These are phyloP conservation scores for Candida quercuum DNA, from an alignment of 805 yeast species.

Conservation along the genomic window DNA sequence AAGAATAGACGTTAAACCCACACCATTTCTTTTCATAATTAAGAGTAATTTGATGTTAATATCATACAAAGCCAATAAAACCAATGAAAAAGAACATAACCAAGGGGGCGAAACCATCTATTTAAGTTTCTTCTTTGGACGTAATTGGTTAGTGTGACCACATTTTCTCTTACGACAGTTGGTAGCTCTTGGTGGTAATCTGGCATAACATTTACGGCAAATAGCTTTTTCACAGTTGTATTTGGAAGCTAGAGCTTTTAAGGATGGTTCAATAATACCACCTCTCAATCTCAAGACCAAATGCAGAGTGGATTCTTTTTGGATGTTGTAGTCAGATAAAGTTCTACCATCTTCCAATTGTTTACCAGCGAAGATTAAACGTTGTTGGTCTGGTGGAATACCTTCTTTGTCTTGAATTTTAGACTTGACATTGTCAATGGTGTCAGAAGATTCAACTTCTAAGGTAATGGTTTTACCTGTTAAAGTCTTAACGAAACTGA, in stretches of 20 bases:
- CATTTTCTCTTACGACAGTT: slow-evolving; percentile 99
- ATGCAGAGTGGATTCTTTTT: slow-evolving; percentile 97
- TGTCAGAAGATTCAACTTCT: slow-evolving; percentile 98
- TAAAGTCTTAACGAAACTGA: slow-evolving; percentile 74
- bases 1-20: not conserved
- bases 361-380: slow-evolving; percentile 99
- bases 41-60: not conserved
- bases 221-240: slow-evolving; percentile 99
- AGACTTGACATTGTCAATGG: slow-evolving; percentile 97
- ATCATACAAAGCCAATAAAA: not conserved
- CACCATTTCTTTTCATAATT: slow-evolving; percentile 1
- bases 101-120: slow-evolving; percentile 45
- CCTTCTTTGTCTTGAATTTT: slow-evolving; percentile 99
- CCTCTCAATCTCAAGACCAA: slow-evolving; percentile 96
- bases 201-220: slow-evolving; percentile 99
- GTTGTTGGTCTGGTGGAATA: slow-evolving; percentile 99
- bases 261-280: slow-evolving; percentile 99
- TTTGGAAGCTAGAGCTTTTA: slow-evolving; percentile 98
- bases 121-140: slow-evolving; percentile 99
- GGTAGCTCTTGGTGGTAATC: slow-evolving; percentile 99
- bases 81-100: slow-evolving; percentile 6
- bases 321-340: slow-evolving; percentile 98
- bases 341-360: slow-evolving; percentile 99
- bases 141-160: slow-evolving; percentile 99
- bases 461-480: slow-evolving; percentile 95